Base-by-base conservation (phyloP, 306 rosid genomes). In the Sophora flavescens region DNA sequence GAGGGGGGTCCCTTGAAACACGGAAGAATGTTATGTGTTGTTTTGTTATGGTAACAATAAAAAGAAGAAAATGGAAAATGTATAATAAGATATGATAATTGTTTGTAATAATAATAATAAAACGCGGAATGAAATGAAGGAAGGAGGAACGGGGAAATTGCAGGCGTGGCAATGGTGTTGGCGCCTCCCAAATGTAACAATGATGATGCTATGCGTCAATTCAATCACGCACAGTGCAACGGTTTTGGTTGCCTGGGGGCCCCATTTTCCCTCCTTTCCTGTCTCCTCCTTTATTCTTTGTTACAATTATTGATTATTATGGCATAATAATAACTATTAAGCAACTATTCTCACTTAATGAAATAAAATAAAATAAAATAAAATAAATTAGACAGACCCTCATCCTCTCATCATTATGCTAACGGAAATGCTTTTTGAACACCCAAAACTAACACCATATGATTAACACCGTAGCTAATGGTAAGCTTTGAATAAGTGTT, bases 161-260 rank as follows among this genome's bases (percentile, higher is more conserved):
- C 67, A 79, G 79, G 71, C 67, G 64, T 59, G 52, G 57, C 56
- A 45, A 12, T 45, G 51, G 15, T 12, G 39, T 53, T 53, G 32
- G 70, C 58, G 79, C 82, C 79, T 80, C 78, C 80, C 61, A 76
- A 42, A 42, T 42, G 14, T 42, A 39, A 71, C 30, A 12, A 44
- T 44, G 1, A 45, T 0, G 4, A 80, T 84, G 80, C 57, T 64
- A 80, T 84, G 80, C 57, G 57, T 56, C 79, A 80, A 41, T 45
- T 45, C 61, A 22, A n/a, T n/a, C n/a, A n/a, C 63, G 16, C 62
- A 36, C 13, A 35, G n/a, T 26, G 72, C 63, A 63, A 75, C 68
- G 44, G 72, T 36, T 63, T 36, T 28, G 4, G 80, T 64, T n/a
- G 42, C 53, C 8, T n/a, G 8, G 56, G 56, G 10, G 51, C 4